These are phyloP conservation scores for Hemisphaericaspora nanyangensis DNA, from an alignment of 805 yeast species.

Conservation along the genomic window DNA sequence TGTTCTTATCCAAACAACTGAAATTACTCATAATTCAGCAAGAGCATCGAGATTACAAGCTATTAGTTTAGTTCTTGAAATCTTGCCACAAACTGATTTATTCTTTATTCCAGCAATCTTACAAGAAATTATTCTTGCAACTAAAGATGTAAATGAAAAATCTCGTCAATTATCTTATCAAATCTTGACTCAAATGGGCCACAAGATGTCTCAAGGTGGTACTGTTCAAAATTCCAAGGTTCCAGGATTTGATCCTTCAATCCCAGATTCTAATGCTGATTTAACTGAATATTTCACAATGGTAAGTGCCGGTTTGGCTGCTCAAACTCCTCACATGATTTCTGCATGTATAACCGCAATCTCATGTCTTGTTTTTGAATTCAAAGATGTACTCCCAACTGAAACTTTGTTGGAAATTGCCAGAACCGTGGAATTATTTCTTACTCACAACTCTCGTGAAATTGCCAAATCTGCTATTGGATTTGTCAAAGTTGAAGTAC, in stretches of 20 bases:
- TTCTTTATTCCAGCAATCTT: conserved; percentile 76
- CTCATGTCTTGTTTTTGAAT: conserved; percentile 83
- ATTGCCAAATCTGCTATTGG: conserved; percentile 94
- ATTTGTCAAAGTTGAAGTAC: conserved; percentile 83
- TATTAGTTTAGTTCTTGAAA: conserved; percentile 53
- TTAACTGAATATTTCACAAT: conserved; percentile 84
- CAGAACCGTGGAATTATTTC: conserved; percentile 82
- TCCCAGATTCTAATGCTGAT: conserved; percentile 64
- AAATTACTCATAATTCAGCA: conserved; percentile 63
- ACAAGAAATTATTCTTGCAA: conserved; percentile 84
- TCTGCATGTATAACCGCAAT: conserved; percentile 89
- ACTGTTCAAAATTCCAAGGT: conserved; percentile 59
- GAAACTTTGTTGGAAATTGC: conserved; percentile 70
- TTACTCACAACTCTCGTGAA: conserved; percentile 88
- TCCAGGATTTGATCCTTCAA: conserved; percentile 60
- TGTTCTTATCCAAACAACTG: conserved; percentile 55
- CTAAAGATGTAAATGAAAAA: conserved; percentile 91
- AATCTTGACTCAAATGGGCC: conserved; percentile 75
- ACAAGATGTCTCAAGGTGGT: conserved; percentile 69
- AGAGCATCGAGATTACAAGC: conserved; percentile 77
- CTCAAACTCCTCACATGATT: conserved; percentile 91
- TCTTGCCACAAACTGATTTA: conserved; percentile 62
- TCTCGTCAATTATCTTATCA: conserved; percentile 79
- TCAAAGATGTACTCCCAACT: conserved; percentile 57
- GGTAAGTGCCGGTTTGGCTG: conserved; percentile 95